Conservation (phyloP, 1,284 basidiomycete genomes). For the Athelia sp. region DNA sequence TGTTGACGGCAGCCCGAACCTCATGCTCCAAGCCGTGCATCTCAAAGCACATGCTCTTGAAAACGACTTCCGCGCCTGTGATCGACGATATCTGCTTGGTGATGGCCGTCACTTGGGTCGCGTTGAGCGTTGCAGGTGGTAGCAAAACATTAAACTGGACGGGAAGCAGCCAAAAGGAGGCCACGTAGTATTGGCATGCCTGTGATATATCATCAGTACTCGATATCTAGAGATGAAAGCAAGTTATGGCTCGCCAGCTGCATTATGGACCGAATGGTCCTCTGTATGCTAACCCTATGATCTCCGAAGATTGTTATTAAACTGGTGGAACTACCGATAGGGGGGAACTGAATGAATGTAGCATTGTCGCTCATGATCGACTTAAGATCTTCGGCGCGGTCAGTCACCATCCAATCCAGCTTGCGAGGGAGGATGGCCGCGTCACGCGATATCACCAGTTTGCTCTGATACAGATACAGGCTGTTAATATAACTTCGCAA, state of each 20-base stretch:
- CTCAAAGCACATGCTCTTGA: conserved; percentile 97
- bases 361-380: conserved; percentile 95
- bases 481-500: conserved; percentile 3
- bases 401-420: conserved; percentile 96
- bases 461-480: conserved; percentile 54
- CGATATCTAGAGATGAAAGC: background rate
- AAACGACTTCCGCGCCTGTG: conserved; percentile 92
- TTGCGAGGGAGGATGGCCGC: conserved; percentile 94
- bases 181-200: conserved; percentile 95
- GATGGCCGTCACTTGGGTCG: conserved; percentile 79
- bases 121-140: conserved; percentile 78
- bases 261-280: conserved; percentile 95
- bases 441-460: conserved; percentile 88
- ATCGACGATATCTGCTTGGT: conserved; percentile 84
- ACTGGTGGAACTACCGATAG: conserved; percentile 87
- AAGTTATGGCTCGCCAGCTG: conserved; percentile 63
- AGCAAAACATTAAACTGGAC: conserved; percentile 90
- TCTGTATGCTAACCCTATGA: conserved; percentile 91
- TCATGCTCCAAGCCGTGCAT: conserved; percentile 95
- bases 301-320: conserved; percentile 94
- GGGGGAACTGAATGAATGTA: conserved; percentile 92
- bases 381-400: conserved; percentile 87
- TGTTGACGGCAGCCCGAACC: conserved; percentile 81
- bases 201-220: conserved; percentile 24
- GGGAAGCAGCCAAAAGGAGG: conserved; percentile 93